Conservation (phyloP, 1,139 yeast genomes). For the Yamadazyma kanchanaburiensis region DNA sequence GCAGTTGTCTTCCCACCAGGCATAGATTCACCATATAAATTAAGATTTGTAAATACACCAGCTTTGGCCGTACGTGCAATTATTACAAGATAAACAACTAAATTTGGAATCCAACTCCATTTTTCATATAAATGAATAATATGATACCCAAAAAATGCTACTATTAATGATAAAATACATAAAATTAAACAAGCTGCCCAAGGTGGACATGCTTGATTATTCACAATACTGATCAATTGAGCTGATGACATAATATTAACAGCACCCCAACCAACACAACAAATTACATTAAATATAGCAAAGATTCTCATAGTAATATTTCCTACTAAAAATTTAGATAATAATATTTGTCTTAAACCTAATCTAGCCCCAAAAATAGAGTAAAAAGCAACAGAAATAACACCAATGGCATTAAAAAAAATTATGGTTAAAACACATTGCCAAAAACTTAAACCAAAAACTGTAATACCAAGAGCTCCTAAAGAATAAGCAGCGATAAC, state of each 20-base stretch:
- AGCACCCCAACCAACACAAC: constrained; percentile 96
- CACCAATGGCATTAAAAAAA: constrained; percentile 73
- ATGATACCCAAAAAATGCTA: constrained; percentile 84
- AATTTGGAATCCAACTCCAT: constrained; percentile 86
- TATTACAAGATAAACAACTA: constrained; percentile 67
- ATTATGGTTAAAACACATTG: constrained; percentile 59
- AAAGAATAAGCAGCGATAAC: constrained; percentile 81
- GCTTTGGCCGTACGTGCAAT: constrained; percentile 73
- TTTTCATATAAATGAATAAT: constrained; percentile 81
- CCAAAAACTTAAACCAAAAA: constrained; percentile 60
- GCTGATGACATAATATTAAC: constrained; percentile 90
- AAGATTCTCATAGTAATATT: constrained; percentile 72
- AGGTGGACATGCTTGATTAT: constrained; percentile 69
- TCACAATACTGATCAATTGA: constrained; percentile 75
- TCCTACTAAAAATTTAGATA: constrained; percentile 79
- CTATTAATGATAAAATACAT: constrained; percentile 62
- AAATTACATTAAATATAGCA: constrained; percentile 72
- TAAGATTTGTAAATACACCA: constrained; percentile 45
- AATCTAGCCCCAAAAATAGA: constrained; percentile 83
- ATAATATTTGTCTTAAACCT: constrained; percentile 86
- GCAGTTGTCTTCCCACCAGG: constrained; percentile 60
- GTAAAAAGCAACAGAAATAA: constrained; percentile 75
- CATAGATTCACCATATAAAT: constrained; percentile 30
- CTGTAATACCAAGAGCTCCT: constrained; percentile 73
- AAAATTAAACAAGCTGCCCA: constrained; percentile 89